Percentiles rank a stretch among this genome's conserved stretches.
These are phyloP conservation scores for Quercus parvula DNA, from an alignment of 306 rosid species.

Conservation along the genomic window DNA sequence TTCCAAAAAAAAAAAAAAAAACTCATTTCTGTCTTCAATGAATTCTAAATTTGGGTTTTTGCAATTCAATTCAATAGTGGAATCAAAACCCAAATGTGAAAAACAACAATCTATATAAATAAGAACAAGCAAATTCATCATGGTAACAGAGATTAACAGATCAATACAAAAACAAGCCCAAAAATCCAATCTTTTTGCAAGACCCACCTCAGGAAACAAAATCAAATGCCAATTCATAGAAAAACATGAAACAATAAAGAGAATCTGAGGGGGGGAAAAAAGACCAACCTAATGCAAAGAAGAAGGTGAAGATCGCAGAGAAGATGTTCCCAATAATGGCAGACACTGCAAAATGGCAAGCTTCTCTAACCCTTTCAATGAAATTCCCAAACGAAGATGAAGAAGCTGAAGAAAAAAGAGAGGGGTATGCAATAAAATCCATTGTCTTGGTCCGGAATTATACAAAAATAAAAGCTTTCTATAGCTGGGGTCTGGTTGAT, in stretches of 20 bases:
- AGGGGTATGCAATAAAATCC: slow-evolving; percentile 66
- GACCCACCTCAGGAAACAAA: not conserved
- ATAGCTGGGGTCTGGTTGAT: slow-evolving; percentile 15
- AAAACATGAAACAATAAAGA: not conserved
- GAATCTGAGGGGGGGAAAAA: not conserved
- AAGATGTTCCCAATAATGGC: slow-evolving; percentile 79
- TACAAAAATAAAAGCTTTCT: slow-evolving; percentile 15
- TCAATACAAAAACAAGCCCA: not conserved
- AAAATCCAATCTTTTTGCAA: not conserved
- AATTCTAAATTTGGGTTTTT: not conserved
- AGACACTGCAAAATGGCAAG: slow-evolving; percentile 61
- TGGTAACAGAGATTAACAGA: not conserved
- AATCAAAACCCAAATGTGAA: not conserved
- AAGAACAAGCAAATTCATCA: too few species aligned
- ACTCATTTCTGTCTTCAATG: slow-evolving; percentile 11
- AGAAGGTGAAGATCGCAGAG: slow-evolving; percentile 96
- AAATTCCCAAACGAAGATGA: slow-evolving; percentile 53
- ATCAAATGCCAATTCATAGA: not conserved
- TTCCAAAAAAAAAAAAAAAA: slow-evolving; percentile 1
- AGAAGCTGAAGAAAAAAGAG: slow-evolving; percentile 42
- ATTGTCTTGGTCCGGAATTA: slow-evolving; percentile 31
- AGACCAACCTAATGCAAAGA: slow-evolving; percentile 84
- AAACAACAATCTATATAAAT: not conserved
- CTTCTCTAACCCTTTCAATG: slow-evolving; percentile 55
- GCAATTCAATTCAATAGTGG: not conserved